Conservation (phyloP, 2,329 filamentous ascomycete species). For the Immersiporthe knoxdaviesiana region DNA sequence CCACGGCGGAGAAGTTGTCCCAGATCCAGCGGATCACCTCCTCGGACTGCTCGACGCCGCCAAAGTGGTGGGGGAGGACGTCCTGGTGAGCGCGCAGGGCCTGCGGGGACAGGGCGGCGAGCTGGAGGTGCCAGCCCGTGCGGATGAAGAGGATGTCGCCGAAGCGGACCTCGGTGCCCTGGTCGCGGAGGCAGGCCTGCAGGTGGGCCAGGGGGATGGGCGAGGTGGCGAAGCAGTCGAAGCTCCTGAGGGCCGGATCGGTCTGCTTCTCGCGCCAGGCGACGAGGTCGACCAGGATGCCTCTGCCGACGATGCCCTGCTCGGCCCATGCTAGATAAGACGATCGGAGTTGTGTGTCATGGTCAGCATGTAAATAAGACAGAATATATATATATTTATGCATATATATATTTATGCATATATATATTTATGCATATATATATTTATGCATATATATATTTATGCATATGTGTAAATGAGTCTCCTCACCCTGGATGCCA, state of each 20-base stretch:
- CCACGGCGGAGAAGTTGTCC: constrained; percentile 47
- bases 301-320: constrained; percentile 59
- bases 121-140: constrained; percentile 48
- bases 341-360: too few relatives aligned
- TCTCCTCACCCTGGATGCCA: constrained; percentile 43
- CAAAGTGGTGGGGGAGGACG: constrained; percentile 46
- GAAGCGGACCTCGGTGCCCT: constrained; percentile 53
- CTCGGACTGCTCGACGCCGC: constrained; percentile 52
- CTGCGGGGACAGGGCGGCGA: constrained; percentile 41
- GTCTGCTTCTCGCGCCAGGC: constrained; percentile 48
- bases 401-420: too few relatives aligned
- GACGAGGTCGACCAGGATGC: constrained; percentile 58
- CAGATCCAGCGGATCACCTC: constrained; percentile 48
- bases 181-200: constrained; percentile 46
- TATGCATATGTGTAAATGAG: background rate
- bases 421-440: too few relatives aligned
- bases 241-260: constrained; percentile 33
- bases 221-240: constrained; percentile 42
- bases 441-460: too few relatives aligned
- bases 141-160: constrained; percentile 58
- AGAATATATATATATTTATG: background rate
- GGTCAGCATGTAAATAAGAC: too few relatives aligned
- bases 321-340: constrained; percentile 51
- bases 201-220: constrained; percentile 41
- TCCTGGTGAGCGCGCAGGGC: constrained; percentile 44